Base-by-base conservation (phyloP, 176 grass and related monocot species). In the Oryza officinalis region DNA sequence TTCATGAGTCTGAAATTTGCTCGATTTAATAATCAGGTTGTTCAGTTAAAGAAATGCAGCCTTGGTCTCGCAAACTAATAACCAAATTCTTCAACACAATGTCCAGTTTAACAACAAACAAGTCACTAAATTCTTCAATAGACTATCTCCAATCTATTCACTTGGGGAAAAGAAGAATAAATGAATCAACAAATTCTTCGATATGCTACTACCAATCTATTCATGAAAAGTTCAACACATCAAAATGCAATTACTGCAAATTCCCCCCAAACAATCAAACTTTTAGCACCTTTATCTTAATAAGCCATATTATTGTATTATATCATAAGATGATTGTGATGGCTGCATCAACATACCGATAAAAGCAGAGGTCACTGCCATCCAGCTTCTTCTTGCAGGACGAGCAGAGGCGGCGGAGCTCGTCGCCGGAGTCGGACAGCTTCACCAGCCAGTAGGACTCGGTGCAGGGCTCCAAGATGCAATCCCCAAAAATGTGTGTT, bases 401-500 rank as follows among this genome's bases (percentile, higher is more conserved):
- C 5, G 83, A 86, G 69, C 93, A 98, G 40, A 72, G 79, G 73
- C 83, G 79, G 32, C 74, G 45, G 81, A 88, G 83, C 64, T 92
- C 89, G 13, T 86, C 76, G 5, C 43, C 31, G 3, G 25, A 41
- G 20, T 57, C 74, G 4, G 76, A 81, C 67, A 37, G 73, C 78
- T 92, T 89, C 10, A 91, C 78, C 76, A 92, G 75, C 87, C 89
- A 92, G 73, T 90, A 90, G n/a, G 80, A 79, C 46, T 90, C 88
- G 1, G 71, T 83, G 81, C 88, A 80, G 35, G 87, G 88, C 72
- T 99, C 91, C 80, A 99, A 69, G 83, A 99, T 87, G 79, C 97
- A 94, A 74, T 99, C 91, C 83, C 97, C 88, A 76, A 91, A 99
- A 88, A 99, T 96, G 75, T 90, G 97, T 15, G 97, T 99, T 4